These are phyloP conservation scores for Trametes gibbosa DNA, from an alignment of 768 basidiomycete genomes.

Conservation along the genomic window DNA sequence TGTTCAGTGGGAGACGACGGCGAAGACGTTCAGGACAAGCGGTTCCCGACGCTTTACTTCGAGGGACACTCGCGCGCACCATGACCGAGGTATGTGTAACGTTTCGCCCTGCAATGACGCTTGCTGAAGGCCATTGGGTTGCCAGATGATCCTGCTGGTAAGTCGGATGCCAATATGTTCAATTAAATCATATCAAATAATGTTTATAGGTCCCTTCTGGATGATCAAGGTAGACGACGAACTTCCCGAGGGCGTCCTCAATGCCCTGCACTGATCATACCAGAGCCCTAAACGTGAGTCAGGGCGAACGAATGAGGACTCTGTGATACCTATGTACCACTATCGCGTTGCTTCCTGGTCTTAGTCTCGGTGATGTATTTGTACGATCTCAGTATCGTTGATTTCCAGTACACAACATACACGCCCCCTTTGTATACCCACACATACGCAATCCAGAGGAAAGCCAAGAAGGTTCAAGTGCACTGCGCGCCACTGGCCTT, in stretches of 20 bases:
- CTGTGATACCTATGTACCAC: background rate
- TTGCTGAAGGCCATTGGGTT: background rate
- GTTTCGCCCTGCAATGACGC: too few species aligned
- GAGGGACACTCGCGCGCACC: slow-evolving; percentile 35
- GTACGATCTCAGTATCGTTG: background rate
- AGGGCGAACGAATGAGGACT: too few species aligned
- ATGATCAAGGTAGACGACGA: slow-evolving; percentile 51
- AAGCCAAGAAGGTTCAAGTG: too few species aligned
- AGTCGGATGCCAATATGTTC: slow-evolving; percentile 16
- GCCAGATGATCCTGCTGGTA: slow-evolving; percentile 67
- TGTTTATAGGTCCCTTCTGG: slow-evolving; percentile 63
- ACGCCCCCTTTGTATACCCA: background rate
- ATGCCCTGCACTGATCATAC: slow-evolving; percentile 2
- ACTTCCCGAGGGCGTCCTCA: slow-evolving; percentile 26
- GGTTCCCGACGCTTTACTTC: slow-evolving; percentile 31
- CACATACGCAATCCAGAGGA: background rate
- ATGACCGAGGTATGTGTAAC: slow-evolving; percentile 46
- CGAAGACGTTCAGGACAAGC: slow-evolving; percentile 18
- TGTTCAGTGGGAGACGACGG: background rate
- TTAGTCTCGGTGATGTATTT: background rate
- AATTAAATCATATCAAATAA: too few species aligned
- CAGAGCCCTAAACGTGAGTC: background rate
- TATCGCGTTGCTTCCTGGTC: background rate
- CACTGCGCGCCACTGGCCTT: slow-evolving; percentile 25
- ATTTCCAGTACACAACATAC: background rate